Percentiles rank a stretch among this genome's conserved stretches.
Conservation (phyloP, 371 early-diverging fungal genomes). For the Neoconidiobolus thromboides region DNA sequence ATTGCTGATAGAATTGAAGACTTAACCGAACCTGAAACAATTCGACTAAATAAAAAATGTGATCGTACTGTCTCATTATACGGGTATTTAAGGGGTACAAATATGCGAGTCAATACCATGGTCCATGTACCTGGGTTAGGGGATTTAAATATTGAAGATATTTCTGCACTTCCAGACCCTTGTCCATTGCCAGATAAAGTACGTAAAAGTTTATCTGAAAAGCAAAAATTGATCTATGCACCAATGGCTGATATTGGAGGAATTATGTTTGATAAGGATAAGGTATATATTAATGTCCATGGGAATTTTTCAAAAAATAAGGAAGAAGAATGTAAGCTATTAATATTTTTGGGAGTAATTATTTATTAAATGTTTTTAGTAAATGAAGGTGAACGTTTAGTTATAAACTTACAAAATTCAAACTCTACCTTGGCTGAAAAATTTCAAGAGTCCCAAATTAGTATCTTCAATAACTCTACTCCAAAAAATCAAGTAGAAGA, state of each 20-base stretch:
- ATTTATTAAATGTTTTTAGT: constrained; percentile 10
- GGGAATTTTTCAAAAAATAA: constrained; percentile 49
- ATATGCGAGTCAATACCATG: constrained; percentile 55
- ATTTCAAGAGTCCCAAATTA: constrained; percentile 52
- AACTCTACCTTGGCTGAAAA: constrained; percentile 53
- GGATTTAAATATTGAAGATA: constrained; percentile 56
- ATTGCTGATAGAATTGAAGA: constrained; percentile 94
- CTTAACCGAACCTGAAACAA: constrained; percentile 73
- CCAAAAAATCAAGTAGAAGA: constrained; percentile 36
- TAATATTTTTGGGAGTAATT: neutral
- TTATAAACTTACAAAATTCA: constrained; percentile 76
- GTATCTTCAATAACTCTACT: constrained; percentile 57
- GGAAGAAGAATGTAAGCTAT: constrained; percentile 8
- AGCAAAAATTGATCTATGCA: constrained; percentile 90
- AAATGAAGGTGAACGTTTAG: constrained; percentile 50
- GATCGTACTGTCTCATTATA: constrained; percentile 86
- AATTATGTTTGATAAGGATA: constrained; percentile 95
- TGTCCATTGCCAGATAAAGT: constrained; percentile 88
- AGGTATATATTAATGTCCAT: constrained; percentile 90
- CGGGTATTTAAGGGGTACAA: constrained; percentile 88
- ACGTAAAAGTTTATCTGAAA: constrained; percentile 69
- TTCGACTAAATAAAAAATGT: constrained; percentile 59
- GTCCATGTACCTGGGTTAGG: constrained; percentile 94
- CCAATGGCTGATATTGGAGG: constrained; percentile 97
- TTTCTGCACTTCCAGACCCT: constrained; percentile 70